A percentile compares a stretch with the other conserved stretches of the same genome.
Evolutionary conservation across 495 filamentous ascomycete species (phyloP).

Genomic region (Thermochaetoides thermophila): DNA sequence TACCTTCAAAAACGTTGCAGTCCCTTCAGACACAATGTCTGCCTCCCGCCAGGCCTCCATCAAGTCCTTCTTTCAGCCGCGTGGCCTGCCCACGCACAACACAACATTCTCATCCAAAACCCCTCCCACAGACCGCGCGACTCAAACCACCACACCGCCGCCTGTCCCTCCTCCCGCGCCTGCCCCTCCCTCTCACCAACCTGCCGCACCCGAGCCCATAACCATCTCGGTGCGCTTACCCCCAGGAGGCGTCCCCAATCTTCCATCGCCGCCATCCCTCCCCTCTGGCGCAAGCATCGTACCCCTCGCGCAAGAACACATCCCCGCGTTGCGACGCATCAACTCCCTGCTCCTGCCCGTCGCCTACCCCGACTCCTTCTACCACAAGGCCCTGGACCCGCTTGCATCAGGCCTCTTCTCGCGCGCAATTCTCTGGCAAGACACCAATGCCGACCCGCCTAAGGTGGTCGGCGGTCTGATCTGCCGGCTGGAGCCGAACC

Average conservation of each 20-base stretch:
- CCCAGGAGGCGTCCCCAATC: constrained; percentile 22
- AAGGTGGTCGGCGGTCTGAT: constrained; percentile 73
- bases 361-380: constrained; percentile 77
- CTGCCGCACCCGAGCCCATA: neutral
- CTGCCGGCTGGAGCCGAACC: constrained; percentile 54
- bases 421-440: constrained; percentile 50
- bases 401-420: constrained; percentile 53
- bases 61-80: constrained; percentile 29
- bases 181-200: constrained; percentile 14
- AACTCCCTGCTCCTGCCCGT: constrained; percentile 77
- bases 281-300: constrained; percentile 41
- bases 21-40: constrained; percentile 16
- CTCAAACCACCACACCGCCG: constrained; percentile 6
- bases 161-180: constrained; percentile 10
- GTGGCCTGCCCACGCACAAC: constrained; percentile 2
- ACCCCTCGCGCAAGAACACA: constrained; percentile 41
- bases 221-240: constrained; percentile 10
- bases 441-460: constrained; percentile 22
- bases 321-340: constrained; percentile 65
- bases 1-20: too few species aligned
- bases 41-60: constrained; percentile 31
- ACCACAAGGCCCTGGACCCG: constrained; percentile 57
- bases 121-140: too few species aligned
- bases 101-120: too few species aligned
- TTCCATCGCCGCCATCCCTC: constrained; percentile 20